Evolutionary conservation across 1,139 yeast species (phyloP).

Genomic region (Scheffersomyces segobiensis): DNA sequence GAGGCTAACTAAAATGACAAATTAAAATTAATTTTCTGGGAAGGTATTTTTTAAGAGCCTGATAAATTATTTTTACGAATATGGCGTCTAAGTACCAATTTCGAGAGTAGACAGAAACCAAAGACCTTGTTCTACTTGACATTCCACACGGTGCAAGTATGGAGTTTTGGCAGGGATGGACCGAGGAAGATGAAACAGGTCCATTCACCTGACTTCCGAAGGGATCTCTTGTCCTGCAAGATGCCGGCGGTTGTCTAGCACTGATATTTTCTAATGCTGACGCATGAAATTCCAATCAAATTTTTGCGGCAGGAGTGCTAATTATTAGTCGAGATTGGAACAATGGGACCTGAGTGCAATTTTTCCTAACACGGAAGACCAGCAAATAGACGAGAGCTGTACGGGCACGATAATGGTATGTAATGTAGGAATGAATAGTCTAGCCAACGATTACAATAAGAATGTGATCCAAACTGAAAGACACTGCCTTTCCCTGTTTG

Average conservation of each 20-base stretch:
- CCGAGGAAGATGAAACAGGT: background rate
- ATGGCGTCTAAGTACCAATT: background rate
- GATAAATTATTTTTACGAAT: background rate
- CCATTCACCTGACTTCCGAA: background rate
- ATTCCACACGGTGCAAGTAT: background rate
- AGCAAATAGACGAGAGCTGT: background rate
- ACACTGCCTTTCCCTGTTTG: background rate
- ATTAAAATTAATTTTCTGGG: background rate
- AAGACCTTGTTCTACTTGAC: background rate
- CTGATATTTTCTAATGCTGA: background rate
- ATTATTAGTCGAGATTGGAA: background rate
- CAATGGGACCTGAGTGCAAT: background rate
- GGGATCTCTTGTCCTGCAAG: background rate
- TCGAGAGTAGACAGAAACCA: background rate
- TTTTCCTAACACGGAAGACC: background rate
- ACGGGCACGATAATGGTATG: background rate
- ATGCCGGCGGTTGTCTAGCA: background rate
- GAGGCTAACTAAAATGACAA: background rate
- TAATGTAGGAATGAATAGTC: background rate
- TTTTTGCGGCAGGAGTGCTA: background rate
- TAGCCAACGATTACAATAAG: background rate
- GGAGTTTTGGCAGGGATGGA: background rate
- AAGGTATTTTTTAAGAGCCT: background rate
- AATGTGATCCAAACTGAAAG: background rate
- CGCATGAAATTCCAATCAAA: background rate